Evolutionary conservation across 768 basidiomycete species (phyloP).

Genomic region (Fomitopsis serialis): DNA sequence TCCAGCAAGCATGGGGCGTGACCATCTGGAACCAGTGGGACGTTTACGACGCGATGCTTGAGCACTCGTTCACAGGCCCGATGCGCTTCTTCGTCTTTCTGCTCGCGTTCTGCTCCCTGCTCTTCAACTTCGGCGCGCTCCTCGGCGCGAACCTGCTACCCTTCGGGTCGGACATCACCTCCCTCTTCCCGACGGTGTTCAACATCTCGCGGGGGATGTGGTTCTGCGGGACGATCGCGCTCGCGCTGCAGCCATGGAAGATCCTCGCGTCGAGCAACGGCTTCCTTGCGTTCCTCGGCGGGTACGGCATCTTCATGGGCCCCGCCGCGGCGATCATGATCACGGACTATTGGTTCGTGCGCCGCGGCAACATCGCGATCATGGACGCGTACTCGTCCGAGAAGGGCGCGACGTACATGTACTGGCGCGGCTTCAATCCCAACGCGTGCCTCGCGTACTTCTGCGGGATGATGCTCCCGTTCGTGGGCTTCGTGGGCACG

Average conservation of each 20-base stretch:
- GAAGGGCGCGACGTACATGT: slow-evolving; percentile 11
- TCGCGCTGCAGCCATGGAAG: slow-evolving; percentile 17
- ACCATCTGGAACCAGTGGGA: slow-evolving; percentile 18
- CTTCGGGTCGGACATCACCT: slow-evolving; percentile 13
- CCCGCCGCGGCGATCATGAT: slow-evolving; percentile 16
- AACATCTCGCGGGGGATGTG: slow-evolving; percentile 18
- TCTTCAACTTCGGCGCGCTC: slow-evolving; percentile 15
- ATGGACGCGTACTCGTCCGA: slow-evolving; percentile 10
- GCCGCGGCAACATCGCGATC: slow-evolving; percentile 11
- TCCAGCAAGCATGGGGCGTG: slow-evolving; percentile 14
- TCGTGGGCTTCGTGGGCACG: slow-evolving; percentile 13
- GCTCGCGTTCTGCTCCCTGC: slow-evolving; percentile 11
- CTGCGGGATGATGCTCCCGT: slow-evolving; percentile 14
- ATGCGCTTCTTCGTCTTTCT: slow-evolving; percentile 15
- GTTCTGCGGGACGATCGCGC: slow-evolving; percentile 14
- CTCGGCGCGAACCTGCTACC: slow-evolving; percentile 16
- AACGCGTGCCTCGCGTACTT: slow-evolving; percentile 12
- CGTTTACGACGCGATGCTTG: slow-evolving; percentile 16
- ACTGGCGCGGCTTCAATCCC: slow-evolving; percentile 14
- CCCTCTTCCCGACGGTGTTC: slow-evolving; percentile 12
- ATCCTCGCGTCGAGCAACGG: slow-evolving; percentile 14
- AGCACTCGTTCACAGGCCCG: slow-evolving; percentile 8
- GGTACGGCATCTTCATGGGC: slow-evolving; percentile 17
- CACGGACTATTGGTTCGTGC: slow-evolving; percentile 16
- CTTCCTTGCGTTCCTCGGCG: slow-evolving; percentile 16